phyloP scores from a whole-genome alignment of 148 eudicot species.

The Rhododendron molle region DNA sequence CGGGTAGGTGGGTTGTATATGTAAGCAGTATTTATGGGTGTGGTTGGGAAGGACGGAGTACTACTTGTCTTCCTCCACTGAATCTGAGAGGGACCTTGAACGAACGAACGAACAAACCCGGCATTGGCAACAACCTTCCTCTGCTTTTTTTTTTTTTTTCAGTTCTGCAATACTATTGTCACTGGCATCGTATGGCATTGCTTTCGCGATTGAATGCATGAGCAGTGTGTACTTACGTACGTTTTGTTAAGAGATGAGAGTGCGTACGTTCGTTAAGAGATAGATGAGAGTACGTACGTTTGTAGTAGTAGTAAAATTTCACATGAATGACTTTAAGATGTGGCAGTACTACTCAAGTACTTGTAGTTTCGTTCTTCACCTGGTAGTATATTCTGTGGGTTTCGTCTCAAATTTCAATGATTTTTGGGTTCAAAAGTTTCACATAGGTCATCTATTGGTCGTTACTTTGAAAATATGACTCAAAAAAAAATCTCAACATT shows the following conservation, averaged over 20 bases:
- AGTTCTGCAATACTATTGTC: not conserved
- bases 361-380: not conserved
- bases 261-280: no score
- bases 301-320: not conserved
- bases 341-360: not conserved
- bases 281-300: not conserved
- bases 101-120: not conserved
- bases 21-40: not conserved
- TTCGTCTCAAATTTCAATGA: not conserved
- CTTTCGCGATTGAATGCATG: not conserved
- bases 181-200: not conserved
- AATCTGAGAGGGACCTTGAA: not conserved
- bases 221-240: not conserved
- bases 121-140: not conserved
- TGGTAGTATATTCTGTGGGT: not conserved
- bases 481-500: no score
- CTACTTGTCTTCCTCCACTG: not conserved
- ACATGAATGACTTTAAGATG: not conserved
- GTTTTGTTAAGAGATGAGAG: not conserved
- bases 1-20: not conserved
- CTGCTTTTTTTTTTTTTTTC: not conserved
- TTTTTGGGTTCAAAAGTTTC: not conserved
- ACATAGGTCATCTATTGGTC: not conserved
- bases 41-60: not conserved
- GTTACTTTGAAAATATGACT: no score